Evolutionary conservation across 108 stramenopile species (phyloP).

Genomic region (Pseudonitzschia multiseries): DNA sequence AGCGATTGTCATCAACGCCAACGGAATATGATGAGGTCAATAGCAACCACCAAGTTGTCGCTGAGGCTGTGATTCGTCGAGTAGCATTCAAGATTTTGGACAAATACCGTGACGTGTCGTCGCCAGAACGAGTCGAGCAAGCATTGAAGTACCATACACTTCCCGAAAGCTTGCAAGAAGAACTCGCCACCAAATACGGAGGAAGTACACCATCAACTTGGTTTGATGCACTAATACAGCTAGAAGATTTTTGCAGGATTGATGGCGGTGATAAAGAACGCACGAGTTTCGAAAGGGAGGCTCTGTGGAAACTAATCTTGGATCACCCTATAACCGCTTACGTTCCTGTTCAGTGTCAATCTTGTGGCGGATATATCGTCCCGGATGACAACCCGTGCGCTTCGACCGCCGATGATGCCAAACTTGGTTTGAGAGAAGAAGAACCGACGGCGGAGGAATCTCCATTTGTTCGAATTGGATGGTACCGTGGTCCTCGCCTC

Average conservation of each 20-base stretch:
- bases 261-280: neutral
- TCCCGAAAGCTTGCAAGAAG: slow-evolving; percentile 23
- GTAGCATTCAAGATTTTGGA: slow-evolving; percentile 27
- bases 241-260: slow-evolving; percentile 3
- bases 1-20: neutral
- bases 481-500: slow-evolving; percentile 42
- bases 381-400: slow-evolving; percentile 10
- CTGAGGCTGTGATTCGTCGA: slow-evolving; percentile 37
- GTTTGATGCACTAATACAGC: slow-evolving; percentile 40
- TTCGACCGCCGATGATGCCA: slow-evolving; percentile 12
- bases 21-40: neutral
- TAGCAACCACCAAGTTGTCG: slow-evolving; percentile 14
- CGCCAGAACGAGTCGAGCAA: slow-evolving; percentile 32
- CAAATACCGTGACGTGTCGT: slow-evolving; percentile 22
- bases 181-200: slow-evolving; percentile 23
- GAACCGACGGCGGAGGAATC: slow-evolving; percentile 21
- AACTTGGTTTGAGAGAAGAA: slow-evolving; percentile 38
- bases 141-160: slow-evolving; percentile 38
- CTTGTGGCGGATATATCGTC: slow-evolving; percentile 42
- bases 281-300: neutral
- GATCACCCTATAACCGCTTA: slow-evolving; percentile 52
- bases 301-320: slow-evolving; percentile 36
- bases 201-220: slow-evolving; percentile 31
- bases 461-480: slow-evolving; percentile 36
- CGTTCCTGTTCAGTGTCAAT: slow-evolving; percentile 49